These are phyloP conservation scores for Xylaria palmicola DNA, from an alignment of 495 filamentous ascomycete species.

Conservation along the genomic window DNA sequence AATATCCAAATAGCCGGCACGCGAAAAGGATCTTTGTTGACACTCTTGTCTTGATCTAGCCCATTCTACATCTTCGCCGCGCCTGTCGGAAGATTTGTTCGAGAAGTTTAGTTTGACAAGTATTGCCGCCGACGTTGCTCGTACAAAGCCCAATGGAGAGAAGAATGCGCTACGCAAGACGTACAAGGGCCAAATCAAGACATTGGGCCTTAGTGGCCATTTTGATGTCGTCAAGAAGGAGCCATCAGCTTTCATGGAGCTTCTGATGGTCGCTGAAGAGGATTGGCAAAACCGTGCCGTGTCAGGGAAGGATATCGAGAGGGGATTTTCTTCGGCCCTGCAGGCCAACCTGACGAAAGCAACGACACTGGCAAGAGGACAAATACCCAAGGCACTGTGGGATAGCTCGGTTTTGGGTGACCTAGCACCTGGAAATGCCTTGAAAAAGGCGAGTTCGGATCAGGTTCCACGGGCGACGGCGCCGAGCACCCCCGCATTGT, in stretches of 20 bases:
- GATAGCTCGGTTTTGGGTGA: slow-evolving; percentile 54
- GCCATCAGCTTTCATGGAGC: slow-evolving; percentile 36
- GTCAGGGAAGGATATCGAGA: slow-evolving; percentile 56
- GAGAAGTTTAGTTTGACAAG: slow-evolving; percentile 47
- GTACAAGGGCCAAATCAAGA: slow-evolving; percentile 59
- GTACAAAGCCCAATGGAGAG: slow-evolving; percentile 53
- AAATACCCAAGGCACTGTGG: slow-evolving; percentile 48
- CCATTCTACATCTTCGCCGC: slow-evolving; percentile 40
- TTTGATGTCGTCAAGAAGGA: slow-evolving; percentile 54
- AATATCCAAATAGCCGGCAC: slow-evolving; percentile 20
- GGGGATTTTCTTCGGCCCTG: slow-evolving; percentile 41
- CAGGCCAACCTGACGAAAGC: slow-evolving; percentile 40
- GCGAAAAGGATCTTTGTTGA: slow-evolving; percentile 44
- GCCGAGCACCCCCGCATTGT: slow-evolving; percentile 28
- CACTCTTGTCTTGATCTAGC: slow-evolving; percentile 47
- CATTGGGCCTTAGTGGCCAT: slow-evolving; percentile 50
- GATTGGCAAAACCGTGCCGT: slow-evolving; percentile 52
- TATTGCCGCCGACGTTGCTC: slow-evolving; percentile 53
- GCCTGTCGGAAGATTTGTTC: slow-evolving; percentile 51
- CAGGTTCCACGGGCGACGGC: slow-evolving; percentile 44
- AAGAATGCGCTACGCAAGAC: slow-evolving; percentile 59
- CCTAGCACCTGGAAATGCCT: slow-evolving; percentile 29
- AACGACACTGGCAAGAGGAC: slow-evolving; percentile 48
- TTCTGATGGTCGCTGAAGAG: slow-evolving; percentile 54
- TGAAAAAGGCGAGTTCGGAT: slow-evolving; percentile 35